Base-by-base conservation (phyloP, 345 rosid species). In the Ceriops tagal region DNA sequence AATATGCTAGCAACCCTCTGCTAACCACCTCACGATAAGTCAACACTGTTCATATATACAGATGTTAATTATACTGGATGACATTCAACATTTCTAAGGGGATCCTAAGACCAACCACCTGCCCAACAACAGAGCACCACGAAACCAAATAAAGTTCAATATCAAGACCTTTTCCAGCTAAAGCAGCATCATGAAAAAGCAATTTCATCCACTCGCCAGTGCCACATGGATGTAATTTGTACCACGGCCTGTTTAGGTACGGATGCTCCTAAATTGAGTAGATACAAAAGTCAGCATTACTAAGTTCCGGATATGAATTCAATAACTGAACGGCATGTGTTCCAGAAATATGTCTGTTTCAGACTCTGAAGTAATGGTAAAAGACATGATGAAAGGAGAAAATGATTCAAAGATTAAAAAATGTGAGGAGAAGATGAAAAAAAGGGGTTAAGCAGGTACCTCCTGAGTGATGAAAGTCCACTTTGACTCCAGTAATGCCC, bases 191-290 rank as follows among this genome's bases (percentile, higher is more conserved):
- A n/a, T 62, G 80, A 62, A 85, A 83, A 64, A 93, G 96, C 73
- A 91, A 69, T 70, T 84, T 89, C 78, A 89, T 84, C 90, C 95
- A 89, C 70, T 93, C 96, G 31, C 83, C 73, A 22, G 97, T 91
- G 10, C 95, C 97, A 28, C 97, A 93, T 0, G 98, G 98, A 80
- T 93, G 98, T 73, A 93, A 77, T 82, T 91, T 91, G 82, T 81
- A 85, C 98, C 98, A 93, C 35, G 96, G 96, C 61, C 92, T 79
- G 71, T 85, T 80, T 76, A 93, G 72, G 83, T 78, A 88, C 21
- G 98, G 96, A 85, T 93, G 98, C 69, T 93, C 97, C 96, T 93
- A 60, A 71, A 39, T 69, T 58, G 20, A 58, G 47, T 28, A 58
- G 30, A 56, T 24, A 27, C 28, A 34, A 3, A 3, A 13, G 46